Base-by-base conservation (phyloP, 2,329 filamentous ascomycete species). In the Paecilomyces sp. region DNA sequence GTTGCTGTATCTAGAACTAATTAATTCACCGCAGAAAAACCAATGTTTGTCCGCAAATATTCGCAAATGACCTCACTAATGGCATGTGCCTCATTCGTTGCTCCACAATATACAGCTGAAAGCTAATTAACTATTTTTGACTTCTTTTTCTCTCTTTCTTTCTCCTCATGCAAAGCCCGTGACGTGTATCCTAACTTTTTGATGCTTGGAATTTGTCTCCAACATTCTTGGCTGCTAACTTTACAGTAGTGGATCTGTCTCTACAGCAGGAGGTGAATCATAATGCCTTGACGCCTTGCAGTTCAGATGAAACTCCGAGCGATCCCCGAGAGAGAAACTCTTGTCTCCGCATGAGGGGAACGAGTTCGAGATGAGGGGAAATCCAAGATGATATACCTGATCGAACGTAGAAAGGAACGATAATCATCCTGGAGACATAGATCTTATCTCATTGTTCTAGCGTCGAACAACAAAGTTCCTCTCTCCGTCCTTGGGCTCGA, bases 401-500 rank as follows among this genome's bases (percentile, higher is more conserved):
- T 53, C 50, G 25, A 53, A 15, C 50, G 18, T 1, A 28, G 25
- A 53, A 53, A 28, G 50, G 9, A 4, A 28, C 18, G 9, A 28
- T 28, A 24, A 28, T 15, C 50, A 22, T 53, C 50, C 24, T 24
- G 12, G 24, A 28, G 9, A 53, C 1, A 53, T n/a, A 41, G 13
- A 28, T 28, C 25, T 28, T 6, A 18, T 47, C 18, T 47, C n/a
- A 47, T 47, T 53, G 24, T 28, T 28, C 55, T 41, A 63, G 55
- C 66, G 63, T 60, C 62, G 65, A 33, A 90, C 78, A 15, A 80
- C 75, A 67, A 95, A 96, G 3, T 77, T 77, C n/a, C 69, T 75
- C 70, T 96, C 92, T 6, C 82, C 88, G 1, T 88, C 81, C 52
- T 88, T 81, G 0, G 84, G 68, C 0, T 86, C 82, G 5, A 91